Base-by-base conservation (phyloP, 768 basidiomycete species). In the Leccinum rimulosum region DNA sequence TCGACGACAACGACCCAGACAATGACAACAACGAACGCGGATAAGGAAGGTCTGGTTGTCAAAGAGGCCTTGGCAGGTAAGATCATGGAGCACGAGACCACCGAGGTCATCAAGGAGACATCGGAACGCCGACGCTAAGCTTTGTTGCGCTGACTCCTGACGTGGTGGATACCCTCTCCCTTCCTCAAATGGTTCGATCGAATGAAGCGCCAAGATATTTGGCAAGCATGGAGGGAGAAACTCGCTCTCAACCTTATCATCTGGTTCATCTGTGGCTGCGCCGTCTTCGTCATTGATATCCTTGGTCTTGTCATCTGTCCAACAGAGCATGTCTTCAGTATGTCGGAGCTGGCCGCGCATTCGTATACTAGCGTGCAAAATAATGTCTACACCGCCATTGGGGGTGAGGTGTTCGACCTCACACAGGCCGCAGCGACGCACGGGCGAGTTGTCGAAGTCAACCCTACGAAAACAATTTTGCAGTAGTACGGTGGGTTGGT, bases 161-260 rank as follows among this genome's bases (percentile, higher is more conserved):
- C 97, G 1, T 99, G 83, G 1, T 99, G 83, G 79, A 74, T 94
- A 6, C 97, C 96, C 0, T 85, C 81, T 12, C 81, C 80, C 3
- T 73, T 87, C 53, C 76, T 99, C 45, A 79, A 74, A 10, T 86
- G 82, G 70, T 61, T 92, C 55, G 95, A 95, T 1, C 82, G 92
- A 30, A 97, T 98, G 95, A 97, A 98, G 76, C 88, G 96, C 7
- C 73, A 88, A 62, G 97, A 99, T 67, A 81, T 99, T 25, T 85
- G 90, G 27, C 94, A 98, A 73, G 97, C 97, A 2, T 99, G 97
- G 97, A 79, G 96, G 59, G 97, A 98, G 75, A 98, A 99, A 74
- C 79, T 97, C 1, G 92, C 93, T 3, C 83, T 98, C 68, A 98
- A 98, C 73, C 74, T 99, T 59, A 78, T 99, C 75, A 98, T 99